These are phyloP conservation scores for Tetrapisispora taiwanensis DNA, from an alignment of 805 yeast genomes.

Conservation along the genomic window DNA sequence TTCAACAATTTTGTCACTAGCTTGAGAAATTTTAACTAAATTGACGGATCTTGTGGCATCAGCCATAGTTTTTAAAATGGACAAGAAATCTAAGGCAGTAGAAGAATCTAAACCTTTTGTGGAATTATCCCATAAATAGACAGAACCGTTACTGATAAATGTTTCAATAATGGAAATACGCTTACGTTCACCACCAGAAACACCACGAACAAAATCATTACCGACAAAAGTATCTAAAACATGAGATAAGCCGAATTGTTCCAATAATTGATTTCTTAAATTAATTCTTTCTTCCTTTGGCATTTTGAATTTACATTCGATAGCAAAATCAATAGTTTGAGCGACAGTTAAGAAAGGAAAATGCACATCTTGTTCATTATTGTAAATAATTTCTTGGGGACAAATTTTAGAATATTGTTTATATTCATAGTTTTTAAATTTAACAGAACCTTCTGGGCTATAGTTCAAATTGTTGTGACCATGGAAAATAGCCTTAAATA, in stretches of 20 bases:
- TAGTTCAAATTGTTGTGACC: slow-evolving; percentile 13
- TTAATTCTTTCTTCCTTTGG: slow-evolving; percentile 20
- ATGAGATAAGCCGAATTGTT: slow-evolving; percentile 38
- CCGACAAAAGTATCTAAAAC: slow-evolving; percentile 52
- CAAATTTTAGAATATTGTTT: slow-evolving; percentile 14
- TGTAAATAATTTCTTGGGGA: slow-evolving; percentile 27
- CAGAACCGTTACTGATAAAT: slow-evolving; percentile 35
- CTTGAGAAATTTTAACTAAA: slow-evolving; percentile 39
- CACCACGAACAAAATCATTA: slow-evolving; percentile 53
- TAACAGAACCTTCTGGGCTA: slow-evolving; percentile 15
- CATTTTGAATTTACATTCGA: slow-evolving; percentile 33
- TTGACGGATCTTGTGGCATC: slow-evolving; percentile 33
- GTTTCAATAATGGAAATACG: slow-evolving; percentile 57
- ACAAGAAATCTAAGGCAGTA: slow-evolving; percentile 39
- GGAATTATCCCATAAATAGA: slow-evolving; percentile 46
- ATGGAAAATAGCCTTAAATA: slow-evolving; percentile 18
- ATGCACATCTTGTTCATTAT: slow-evolving; percentile 48
- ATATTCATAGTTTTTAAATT: slow-evolving; percentile 17
- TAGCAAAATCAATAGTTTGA: slow-evolving; percentile 47
- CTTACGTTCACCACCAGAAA: slow-evolving; percentile 60
- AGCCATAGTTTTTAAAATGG: slow-evolving; percentile 36
- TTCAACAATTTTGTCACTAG: slow-evolving; percentile 39
- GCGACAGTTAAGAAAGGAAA: slow-evolving; percentile 47
- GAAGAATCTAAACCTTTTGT: slow-evolving; percentile 44
- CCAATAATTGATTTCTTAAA: slow-evolving; percentile 20